Percentiles rank a stretch among this genome's conserved stretches.
These are phyloP conservation scores for Bonia amplexicaulis DNA, from an alignment of 176 grass and related monocot genomes.

Conservation along the genomic window DNA sequence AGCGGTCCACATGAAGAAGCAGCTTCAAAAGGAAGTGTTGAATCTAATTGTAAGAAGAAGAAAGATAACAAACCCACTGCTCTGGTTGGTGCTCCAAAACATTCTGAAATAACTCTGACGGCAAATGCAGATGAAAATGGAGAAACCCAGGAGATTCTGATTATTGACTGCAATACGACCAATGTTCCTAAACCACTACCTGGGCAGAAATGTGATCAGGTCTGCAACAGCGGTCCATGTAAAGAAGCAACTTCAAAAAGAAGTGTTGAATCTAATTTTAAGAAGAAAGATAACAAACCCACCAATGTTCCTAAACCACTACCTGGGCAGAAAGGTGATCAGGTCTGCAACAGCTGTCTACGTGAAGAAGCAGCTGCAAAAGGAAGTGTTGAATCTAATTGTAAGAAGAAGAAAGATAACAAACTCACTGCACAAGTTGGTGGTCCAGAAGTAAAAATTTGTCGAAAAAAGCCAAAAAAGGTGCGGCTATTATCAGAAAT, in stretches of 20 bases:
- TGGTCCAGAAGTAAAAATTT: conserved; percentile 37
- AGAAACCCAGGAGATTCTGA: conserved; percentile 12
- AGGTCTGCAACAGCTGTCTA: conserved; percentile 3
- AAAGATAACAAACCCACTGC: not conserved
- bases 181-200: conserved; percentile 16
- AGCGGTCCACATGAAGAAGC: conserved; percentile 24
- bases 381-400: conserved; percentile 10
- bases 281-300: conserved; percentile 20
- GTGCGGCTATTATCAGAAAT: conserved; percentile 58
- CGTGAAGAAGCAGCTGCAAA: conserved; percentile 26
- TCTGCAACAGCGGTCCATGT: conserved; percentile 13
- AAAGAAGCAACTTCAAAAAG: conserved; percentile 28
- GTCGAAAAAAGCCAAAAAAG: conserved; percentile 50
- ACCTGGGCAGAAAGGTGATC: conserved; percentile 1
- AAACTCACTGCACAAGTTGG: not conserved
- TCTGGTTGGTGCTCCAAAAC: not conserved
- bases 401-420: conserved; percentile 27
- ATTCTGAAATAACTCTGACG: conserved; percentile 18
- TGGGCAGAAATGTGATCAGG: conserved; percentile 1
- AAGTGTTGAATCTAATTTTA: conserved; percentile 21
- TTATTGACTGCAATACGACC: conserved; percentile 21
- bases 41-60: conserved; percentile 30
- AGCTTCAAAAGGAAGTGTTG: conserved; percentile 24
- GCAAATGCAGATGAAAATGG: conserved; percentile 14
- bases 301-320: conserved; percentile 8